These are phyloP conservation scores for Fusarium nisikadoi DNA, from an alignment of 2,329 filamentous ascomycete species.

Conservation along the genomic window DNA sequence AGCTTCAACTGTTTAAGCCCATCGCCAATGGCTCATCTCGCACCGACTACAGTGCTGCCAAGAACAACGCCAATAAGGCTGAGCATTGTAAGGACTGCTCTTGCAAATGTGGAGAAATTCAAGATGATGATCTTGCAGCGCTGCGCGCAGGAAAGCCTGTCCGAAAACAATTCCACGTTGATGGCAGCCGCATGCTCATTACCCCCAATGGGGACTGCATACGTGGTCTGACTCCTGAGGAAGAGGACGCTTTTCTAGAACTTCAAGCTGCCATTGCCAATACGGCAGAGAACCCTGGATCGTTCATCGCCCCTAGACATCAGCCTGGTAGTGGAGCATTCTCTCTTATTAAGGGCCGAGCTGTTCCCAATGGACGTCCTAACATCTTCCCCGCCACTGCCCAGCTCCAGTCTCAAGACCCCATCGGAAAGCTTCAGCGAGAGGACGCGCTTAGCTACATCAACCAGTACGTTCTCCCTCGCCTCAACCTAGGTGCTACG, in stretches of 20 bases:
- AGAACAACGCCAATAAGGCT: constrained; percentile 36
- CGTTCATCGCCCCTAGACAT: constrained; percentile 67
- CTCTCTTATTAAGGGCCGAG: constrained; percentile 71
- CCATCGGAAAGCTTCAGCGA: constrained; percentile 72
- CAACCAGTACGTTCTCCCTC: constrained; percentile 74
- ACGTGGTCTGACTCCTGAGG: constrained; percentile 73
- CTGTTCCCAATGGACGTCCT: constrained; percentile 71
- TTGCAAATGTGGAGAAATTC: constrained; percentile 55
- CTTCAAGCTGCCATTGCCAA: constrained; percentile 70
- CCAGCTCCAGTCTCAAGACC: constrained; percentile 63
- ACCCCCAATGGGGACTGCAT: constrained; percentile 81
- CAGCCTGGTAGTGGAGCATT: constrained; percentile 66
- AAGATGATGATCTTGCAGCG: constrained; percentile 62
- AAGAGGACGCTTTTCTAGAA: constrained; percentile 76
- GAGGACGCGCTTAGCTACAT: constrained; percentile 75
- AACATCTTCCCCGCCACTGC: constrained; percentile 67
- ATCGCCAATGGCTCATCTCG: constrained; percentile 47
- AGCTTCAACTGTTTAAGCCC: constrained; percentile 52
- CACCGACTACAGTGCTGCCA: constrained; percentile 39
- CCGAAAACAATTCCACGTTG: constrained; percentile 66
- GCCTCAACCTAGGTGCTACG: constrained; percentile 63
- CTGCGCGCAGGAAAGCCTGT: constrained; percentile 68
- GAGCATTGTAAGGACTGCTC: constrained; percentile 51
- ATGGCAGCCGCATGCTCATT: constrained; percentile 75
- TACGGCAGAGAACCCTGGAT: constrained; percentile 62